Evolutionary conservation across 2,329 filamentous ascomycete genomes (phyloP).

Genomic region (Didymella keratinophila): DNA sequence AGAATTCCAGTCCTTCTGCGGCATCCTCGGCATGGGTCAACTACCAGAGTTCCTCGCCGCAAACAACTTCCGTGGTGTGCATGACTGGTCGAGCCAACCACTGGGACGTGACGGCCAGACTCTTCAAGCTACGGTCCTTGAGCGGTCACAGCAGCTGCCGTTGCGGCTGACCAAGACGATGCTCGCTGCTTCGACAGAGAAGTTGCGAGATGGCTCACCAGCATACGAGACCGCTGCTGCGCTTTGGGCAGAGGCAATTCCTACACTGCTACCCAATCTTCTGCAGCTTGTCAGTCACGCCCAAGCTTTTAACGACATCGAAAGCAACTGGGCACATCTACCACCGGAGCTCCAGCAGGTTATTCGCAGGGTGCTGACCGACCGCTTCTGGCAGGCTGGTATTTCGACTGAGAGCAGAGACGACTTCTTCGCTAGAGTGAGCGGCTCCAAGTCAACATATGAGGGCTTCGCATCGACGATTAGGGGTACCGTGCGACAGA

Average conservation of each 20-base stretch:
- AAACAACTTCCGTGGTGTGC: constrained; percentile 75
- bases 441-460: constrained; percentile 85
- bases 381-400: constrained; percentile 97
- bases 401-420: constrained; percentile 96
- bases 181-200: constrained; percentile 90
- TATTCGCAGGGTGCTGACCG: constrained; percentile 84
- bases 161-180: constrained; percentile 89
- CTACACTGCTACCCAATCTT: constrained; percentile 82
- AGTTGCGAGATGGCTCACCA: constrained; percentile 75
- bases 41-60: constrained; percentile 80
- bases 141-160: constrained; percentile 78
- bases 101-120: constrained; percentile 81
- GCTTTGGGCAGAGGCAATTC: constrained; percentile 87
- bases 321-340: constrained; percentile 77
- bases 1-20: constrained; percentile 80
- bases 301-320: constrained; percentile 87
- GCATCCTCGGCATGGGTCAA: constrained; percentile 78
- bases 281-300: constrained; percentile 87
- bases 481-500: constrained; percentile 84
- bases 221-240: constrained; percentile 78
- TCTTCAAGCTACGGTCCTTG: constrained; percentile 79
- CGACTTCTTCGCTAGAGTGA: constrained; percentile 92
- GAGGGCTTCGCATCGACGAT: constrained; percentile 96
- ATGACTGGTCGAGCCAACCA: constrained; percentile 81
- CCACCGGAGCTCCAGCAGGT: constrained; percentile 78